phyloP scores from a whole-genome alignment of 345 rosid genomes.

The Aquilaria malaccensis region DNA sequence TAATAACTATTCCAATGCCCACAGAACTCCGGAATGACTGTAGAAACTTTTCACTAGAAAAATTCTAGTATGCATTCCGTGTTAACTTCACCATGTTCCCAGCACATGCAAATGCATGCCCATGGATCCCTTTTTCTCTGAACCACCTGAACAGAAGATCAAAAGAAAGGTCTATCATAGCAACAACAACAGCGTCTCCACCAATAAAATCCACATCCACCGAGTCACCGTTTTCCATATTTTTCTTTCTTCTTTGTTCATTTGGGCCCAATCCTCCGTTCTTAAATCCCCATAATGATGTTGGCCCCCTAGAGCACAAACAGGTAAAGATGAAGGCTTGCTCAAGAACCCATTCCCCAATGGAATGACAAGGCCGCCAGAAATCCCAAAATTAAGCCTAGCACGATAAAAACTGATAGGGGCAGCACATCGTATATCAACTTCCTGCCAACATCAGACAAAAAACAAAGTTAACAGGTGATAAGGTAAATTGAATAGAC shows the following conservation, averaged over 20 bases:
- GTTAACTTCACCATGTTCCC: conserved; percentile 34
- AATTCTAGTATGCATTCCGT: conserved; percentile 51
- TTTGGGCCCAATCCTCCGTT: conserved; percentile 80
- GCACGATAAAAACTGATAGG: conserved; percentile 70
- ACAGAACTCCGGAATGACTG: conserved; percentile 62
- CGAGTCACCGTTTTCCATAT: conserved; percentile 26
- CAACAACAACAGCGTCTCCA: too few relatives aligned
- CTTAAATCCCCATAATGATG: conserved; percentile 73
- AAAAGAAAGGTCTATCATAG: too few relatives aligned
- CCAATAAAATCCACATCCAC: background rate
- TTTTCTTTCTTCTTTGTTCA: conserved; percentile 55
- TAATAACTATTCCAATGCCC: conserved; percentile 42
- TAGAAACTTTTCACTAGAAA: conserved; percentile 43
- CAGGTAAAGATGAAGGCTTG: conserved; percentile 56
- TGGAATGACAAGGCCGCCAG: conserved; percentile 72
- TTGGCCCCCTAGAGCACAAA: conserved; percentile 76
- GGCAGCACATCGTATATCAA: conserved; percentile 77
- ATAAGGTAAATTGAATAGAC: too few relatives aligned
- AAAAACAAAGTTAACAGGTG: background rate
- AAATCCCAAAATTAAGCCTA: conserved; percentile 73
- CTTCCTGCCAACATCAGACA: conserved; percentile 40
- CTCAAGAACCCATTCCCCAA: conserved; percentile 60
- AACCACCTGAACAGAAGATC: too few relatives aligned
- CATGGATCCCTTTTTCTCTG: too few relatives aligned
- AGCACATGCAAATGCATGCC: too few relatives aligned